Conservation (phyloP, 2,329 filamentous ascomycete genomes). For the Coleophoma crateriformis region DNA sequence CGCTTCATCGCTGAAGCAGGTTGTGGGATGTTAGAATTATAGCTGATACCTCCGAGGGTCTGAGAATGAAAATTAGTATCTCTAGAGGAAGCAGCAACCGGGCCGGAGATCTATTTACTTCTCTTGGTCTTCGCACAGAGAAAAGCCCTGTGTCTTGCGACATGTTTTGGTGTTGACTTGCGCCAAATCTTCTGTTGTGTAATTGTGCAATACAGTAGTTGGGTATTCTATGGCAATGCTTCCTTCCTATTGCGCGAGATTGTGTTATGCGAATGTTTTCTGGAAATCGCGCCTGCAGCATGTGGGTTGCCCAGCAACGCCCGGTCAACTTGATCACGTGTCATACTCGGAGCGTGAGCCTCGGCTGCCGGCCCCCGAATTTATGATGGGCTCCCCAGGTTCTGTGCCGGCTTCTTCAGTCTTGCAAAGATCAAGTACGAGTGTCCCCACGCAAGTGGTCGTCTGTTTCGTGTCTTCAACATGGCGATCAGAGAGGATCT, state of each 20-base stretch:
- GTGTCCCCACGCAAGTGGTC: not conserved
- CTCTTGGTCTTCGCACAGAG: constrained; percentile 86
- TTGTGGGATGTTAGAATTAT: constrained; percentile 81
- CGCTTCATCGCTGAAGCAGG: constrained; percentile 93
- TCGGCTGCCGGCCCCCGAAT: constrained; percentile 2
- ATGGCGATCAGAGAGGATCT: constrained; percentile 94
- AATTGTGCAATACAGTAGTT: no score
- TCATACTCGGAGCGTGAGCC: not conserved
- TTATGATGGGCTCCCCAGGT: constrained; percentile 1
- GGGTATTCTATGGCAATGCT: no score
- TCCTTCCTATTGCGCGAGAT: no score
- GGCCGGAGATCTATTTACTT: constrained; percentile 51
- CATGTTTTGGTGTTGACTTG: constrained; percentile 45
- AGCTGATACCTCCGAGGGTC: constrained; percentile 82
- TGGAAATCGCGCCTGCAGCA: no score
- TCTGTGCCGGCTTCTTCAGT: not conserved
- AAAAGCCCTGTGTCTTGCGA: constrained; percentile 84
- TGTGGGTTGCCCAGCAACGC: no score
- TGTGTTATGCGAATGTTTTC: no score
- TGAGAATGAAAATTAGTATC: constrained; percentile 30
- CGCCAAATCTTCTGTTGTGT: no score
- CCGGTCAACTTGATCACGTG: not conserved
- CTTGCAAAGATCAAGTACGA: no score
- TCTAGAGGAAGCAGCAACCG: not conserved
- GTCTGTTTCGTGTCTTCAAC: constrained; percentile 18